Conservation (phyloP, 495 filamentous ascomycete genomes). For the Podospora anserina region DNA sequence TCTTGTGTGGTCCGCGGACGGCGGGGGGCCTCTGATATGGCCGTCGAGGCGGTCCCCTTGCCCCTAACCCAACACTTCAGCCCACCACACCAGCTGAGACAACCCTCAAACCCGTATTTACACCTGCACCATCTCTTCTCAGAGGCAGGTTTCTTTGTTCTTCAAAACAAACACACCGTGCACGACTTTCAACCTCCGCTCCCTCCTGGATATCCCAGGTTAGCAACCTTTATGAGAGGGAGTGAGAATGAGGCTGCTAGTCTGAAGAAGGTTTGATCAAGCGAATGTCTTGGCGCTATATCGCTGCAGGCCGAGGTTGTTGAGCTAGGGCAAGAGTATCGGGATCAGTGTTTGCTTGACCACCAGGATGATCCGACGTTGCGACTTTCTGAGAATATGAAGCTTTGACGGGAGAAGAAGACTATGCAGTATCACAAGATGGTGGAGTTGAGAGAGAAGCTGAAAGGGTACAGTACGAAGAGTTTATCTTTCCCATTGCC, state of each 20-base stretch:
- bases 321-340: not conserved
- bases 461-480: not conserved
- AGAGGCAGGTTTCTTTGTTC: too few species aligned
- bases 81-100: too few species aligned
- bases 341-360: not conserved
- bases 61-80: too few species aligned
- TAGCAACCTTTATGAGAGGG: not conserved
- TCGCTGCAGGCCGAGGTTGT: slow-evolving; percentile 2
- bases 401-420: not conserved
- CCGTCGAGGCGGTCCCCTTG: too few species aligned
- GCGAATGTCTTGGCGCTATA: not conserved
- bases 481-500: not conserved
- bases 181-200: too few species aligned
- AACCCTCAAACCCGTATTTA: too few species aligned
- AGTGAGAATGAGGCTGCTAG: slow-evolving; percentile 1
- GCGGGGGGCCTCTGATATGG: too few species aligned
- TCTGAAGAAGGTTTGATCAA: not conserved
- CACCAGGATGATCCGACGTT: not conserved
- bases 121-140: too few species aligned
- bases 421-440: not conserved
- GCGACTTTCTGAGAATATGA: not conserved
- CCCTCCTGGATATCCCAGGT: not conserved
- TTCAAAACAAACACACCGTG: too few species aligned
- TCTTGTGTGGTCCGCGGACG: too few species aligned
- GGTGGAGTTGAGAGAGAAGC: not conserved